Base-by-base conservation (phyloP, 768 basidiomycete genomes). In the Lactarius trivialis region DNA sequence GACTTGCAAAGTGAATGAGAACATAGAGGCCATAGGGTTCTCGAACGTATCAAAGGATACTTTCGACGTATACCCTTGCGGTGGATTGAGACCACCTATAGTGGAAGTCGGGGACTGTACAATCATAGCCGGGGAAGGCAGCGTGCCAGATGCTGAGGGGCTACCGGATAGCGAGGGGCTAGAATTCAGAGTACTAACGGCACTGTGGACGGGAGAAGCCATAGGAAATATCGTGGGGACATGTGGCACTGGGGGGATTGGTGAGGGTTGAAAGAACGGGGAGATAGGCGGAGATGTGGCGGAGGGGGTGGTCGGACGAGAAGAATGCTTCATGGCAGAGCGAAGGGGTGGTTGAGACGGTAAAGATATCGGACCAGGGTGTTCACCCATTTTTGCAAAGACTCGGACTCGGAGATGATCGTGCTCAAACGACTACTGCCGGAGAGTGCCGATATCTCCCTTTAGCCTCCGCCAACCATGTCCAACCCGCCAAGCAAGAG, bases 21-120 rank as follows among this genome's bases (percentile, higher is more conserved):
- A 93, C 88, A 93, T 90, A 70, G 82, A 81, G 7, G 88, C 87
- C 28, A 79, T 82, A 12, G 85, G 80, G 71, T 91, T 90, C 75
- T 91, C 89, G 60, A 93, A 91, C 0, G 91, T 93, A 71, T 93
- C 91, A 70, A 92, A 92, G 2, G 89, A 89, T 26, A 93, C 91
- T 68, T 88, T 88, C 9, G 84, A 81, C 9, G 83, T 86, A 66
- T 73, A 72, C 9, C 73, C 69, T 34, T 34, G 34, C 34, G 34
- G 2, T 41, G 63, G 58, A 67, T 73, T 70, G 11, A 70, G 66
- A n/a, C 71, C 64, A 21, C 69, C 63, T 17, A 71, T 58, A 32
- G 68, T 67, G 36, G 64, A 70, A 12, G 52, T 59, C 24, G 64
- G 60, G 9, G 64, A 65, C 11, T 58, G 56, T 30, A 6, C 17